Conservation (phyloP, 257 asterid genomes). For the Solanum ossicruentum region DNA sequence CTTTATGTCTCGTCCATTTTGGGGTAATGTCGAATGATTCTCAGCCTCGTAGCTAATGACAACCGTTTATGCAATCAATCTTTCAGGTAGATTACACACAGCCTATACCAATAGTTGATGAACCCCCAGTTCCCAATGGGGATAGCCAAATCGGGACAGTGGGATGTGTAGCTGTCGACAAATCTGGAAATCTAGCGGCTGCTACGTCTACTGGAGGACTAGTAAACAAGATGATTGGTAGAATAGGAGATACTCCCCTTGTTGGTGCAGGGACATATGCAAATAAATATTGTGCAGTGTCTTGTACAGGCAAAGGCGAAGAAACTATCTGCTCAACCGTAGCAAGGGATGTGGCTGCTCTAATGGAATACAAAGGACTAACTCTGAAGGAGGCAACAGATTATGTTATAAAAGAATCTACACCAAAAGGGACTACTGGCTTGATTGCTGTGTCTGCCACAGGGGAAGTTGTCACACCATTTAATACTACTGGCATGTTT, state of each 20-base stretch:
- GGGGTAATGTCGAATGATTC: background rate
- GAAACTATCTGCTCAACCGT: slow-evolving; percentile 71
- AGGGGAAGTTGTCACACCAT: slow-evolving; percentile 67
- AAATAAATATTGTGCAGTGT: slow-evolving; percentile 66
- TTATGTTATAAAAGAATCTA: slow-evolving; percentile 38
- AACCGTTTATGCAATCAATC: background rate
- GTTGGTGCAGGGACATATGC: slow-evolving; percentile 90
- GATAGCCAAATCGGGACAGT: slow-evolving; percentile 81
- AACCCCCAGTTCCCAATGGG: slow-evolving; percentile 23
- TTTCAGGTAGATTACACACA: slow-evolving; percentile 63
- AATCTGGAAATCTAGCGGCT: slow-evolving; percentile 60
- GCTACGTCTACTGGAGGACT: slow-evolving; percentile 93
- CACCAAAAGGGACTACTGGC: slow-evolving; percentile 52
- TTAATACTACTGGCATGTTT: slow-evolving; percentile 73
- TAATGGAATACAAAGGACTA: slow-evolving; percentile 83
- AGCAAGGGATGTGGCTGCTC: slow-evolving; percentile 87
- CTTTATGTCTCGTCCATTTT: background rate
- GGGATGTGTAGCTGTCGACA: slow-evolving; percentile 89
- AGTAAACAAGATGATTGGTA: slow-evolving; percentile 85
- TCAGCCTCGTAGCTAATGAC: background rate
- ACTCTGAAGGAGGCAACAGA: slow-evolving; percentile 68
- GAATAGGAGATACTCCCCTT: slow-evolving; percentile 87
- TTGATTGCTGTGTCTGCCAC: slow-evolving; percentile 64
- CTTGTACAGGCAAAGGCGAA: slow-evolving; percentile 91
- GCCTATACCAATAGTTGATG: slow-evolving; percentile 23